These are phyloP conservation scores for Kingdonia uniflora DNA, from an alignment of 164 flowering plant genomes.

Conservation along the genomic window DNA sequence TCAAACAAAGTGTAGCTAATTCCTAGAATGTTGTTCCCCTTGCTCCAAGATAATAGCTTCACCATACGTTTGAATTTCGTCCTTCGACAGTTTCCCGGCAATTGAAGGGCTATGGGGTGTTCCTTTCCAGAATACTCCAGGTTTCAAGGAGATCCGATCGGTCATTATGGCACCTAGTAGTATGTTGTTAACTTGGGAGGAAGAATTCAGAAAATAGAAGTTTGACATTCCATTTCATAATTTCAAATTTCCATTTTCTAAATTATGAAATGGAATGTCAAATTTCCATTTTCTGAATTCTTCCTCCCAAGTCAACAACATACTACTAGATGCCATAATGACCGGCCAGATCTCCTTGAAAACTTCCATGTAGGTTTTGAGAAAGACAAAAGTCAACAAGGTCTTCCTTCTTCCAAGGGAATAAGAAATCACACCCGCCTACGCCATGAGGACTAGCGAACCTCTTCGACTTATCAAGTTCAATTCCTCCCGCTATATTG, in stretches of 20 bases:
- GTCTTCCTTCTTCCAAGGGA: slow-evolving; percentile 97
- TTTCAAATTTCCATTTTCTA: slow-evolving; percentile 52
- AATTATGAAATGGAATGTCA: slow-evolving; percentile 62
- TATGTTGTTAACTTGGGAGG: slow-evolving; percentile 38
- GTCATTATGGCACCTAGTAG: slow-evolving; percentile 40
- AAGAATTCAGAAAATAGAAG: slow-evolving; percentile 63
- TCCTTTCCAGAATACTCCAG: slow-evolving; percentile 40
- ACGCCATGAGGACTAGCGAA: slow-evolving; percentile 13
- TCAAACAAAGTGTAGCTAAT: too few relatives aligned
- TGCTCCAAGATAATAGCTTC: slow-evolving; percentile 61
- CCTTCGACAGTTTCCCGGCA: neutral
- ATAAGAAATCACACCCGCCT: slow-evolving; percentile 87
- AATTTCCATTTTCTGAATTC: slow-evolving; percentile 67
- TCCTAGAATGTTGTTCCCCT: too few relatives aligned
- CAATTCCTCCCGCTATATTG: slow-evolving; percentile 63
- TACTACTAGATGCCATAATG: slow-evolving; percentile 60
- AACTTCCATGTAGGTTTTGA: slow-evolving; percentile 42
- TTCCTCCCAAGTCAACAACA: slow-evolving; percentile 76
- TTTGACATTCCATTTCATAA: too few relatives aligned
- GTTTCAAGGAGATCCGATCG: slow-evolving; percentile 23
- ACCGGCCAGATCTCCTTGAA: slow-evolving; percentile 45
- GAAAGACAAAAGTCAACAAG: slow-evolving; percentile 50
- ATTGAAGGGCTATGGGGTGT: slow-evolving; percentile 8
- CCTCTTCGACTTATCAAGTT: slow-evolving; percentile 29
- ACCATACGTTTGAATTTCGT: slow-evolving; percentile 22